Conservation (phyloP, 257 asterid genomes). For the Solanum tarijense region DNA sequence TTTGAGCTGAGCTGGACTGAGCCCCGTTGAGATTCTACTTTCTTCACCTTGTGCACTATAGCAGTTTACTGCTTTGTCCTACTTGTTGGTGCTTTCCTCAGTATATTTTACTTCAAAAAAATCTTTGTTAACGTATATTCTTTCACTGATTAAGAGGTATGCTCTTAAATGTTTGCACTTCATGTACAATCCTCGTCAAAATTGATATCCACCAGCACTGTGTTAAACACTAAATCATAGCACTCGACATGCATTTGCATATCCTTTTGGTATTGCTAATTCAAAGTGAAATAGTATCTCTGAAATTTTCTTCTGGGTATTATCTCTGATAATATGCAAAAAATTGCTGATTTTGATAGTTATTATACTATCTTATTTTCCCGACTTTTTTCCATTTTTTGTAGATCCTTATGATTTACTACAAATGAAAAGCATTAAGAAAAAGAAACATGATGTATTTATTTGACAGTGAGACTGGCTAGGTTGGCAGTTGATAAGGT, state of each 20-base stretch:
- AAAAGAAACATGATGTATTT: not conserved
- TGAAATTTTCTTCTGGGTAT: not conserved
- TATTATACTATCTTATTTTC: not conserved
- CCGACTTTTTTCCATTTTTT: not conserved
- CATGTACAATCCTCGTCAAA: not conserved
- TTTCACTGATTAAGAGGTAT: not conserved
- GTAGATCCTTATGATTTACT: not conserved
- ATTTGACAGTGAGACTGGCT: conserved; percentile 74
- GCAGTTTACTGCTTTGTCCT: not conserved
- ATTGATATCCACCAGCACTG: not conserved
- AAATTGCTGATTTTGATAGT: not conserved
- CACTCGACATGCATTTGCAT: not conserved
- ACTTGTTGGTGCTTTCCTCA: not conserved
- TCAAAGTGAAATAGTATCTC: not conserved
- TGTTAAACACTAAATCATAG: not conserved
- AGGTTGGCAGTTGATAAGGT: conserved; percentile 73
- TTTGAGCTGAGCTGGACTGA: not conserved
- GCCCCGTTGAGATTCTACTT: not conserved
- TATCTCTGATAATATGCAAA: not conserved
- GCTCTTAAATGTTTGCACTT: not conserved
- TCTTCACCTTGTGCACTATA: not conserved
- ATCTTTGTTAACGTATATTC: not conserved
- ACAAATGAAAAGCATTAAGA: not conserved
- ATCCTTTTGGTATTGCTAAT: not conserved
- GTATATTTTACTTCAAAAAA: not conserved